Conservation (phyloP, 305 asterid genomes). For the Solanum hybrid region DNA sequence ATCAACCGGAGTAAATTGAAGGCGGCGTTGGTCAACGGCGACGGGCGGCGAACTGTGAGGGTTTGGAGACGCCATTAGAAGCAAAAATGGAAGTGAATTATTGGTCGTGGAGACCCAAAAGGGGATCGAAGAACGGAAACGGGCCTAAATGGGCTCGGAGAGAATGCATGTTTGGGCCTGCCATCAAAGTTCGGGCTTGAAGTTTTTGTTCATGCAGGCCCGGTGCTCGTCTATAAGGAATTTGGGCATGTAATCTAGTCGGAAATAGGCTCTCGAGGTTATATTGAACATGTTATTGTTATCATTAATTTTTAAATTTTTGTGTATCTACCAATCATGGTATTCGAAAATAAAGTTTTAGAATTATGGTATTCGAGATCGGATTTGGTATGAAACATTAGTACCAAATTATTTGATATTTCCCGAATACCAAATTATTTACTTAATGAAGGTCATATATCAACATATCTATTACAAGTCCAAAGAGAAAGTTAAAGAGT, state of each 20-base stretch:
- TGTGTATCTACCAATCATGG: too few species aligned
- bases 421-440: not conserved
- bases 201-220: not conserved
- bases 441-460: not conserved
- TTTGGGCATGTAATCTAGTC: not conserved
- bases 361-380: not conserved
- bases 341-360: too few species aligned
- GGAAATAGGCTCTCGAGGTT: not conserved
- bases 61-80: slow-evolving; percentile 3
- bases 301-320: too few species aligned
- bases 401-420: too few species aligned
- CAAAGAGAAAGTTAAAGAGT: not conserved
- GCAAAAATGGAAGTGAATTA: not conserved
- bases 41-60: not conserved
- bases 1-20: not conserved
- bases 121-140: not conserved
- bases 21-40: not conserved
- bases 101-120: not conserved
- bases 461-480: not conserved
- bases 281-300: too few species aligned
- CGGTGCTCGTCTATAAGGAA: not conserved
- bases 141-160: slow-evolving; percentile 9
- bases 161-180: not conserved
- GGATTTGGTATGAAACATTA: too few species aligned
- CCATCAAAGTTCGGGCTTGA: not conserved